A percentile compares a stretch with the other conserved stretches of the same genome.
phyloP scores from a whole-genome alignment of 345 rosid species.

The Eutrema yunnanense region DNA sequence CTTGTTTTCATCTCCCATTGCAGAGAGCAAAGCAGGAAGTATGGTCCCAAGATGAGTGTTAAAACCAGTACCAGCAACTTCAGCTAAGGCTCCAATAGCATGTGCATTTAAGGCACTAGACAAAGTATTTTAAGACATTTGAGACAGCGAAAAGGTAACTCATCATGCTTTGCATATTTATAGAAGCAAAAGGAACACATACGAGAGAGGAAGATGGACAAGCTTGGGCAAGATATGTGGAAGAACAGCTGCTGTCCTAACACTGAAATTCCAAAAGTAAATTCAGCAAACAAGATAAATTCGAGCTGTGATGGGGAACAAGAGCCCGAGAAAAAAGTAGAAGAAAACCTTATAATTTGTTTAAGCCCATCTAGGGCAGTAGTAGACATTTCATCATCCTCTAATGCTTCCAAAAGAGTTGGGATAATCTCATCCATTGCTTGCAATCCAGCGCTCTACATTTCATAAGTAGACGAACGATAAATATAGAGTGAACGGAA shows the following conservation, averaged over 20 bases:
- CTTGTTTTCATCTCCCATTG: conserved; percentile 69
- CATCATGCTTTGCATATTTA: background rate
- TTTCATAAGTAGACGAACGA: background rate
- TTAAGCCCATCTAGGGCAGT: conserved; percentile 96
- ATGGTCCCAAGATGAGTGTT: conserved; percentile 79
- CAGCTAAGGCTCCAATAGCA: conserved; percentile 96
- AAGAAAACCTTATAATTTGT: conserved; percentile 74
- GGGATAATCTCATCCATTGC: conserved; percentile 99
- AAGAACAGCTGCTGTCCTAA: conserved; percentile 92
- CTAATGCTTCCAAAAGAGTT: conserved; percentile 85
- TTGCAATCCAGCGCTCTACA: conserved; percentile 97
- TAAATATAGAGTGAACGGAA: background rate
- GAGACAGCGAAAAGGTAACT: background rate
- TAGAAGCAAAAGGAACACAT: conserved; percentile 36
- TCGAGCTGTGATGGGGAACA: background rate
- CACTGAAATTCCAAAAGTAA: conserved; percentile 48
- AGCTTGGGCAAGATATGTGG: conserved; percentile 98
- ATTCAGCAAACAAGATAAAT: conserved; percentile 15
- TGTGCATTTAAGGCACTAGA: conserved; percentile 94
- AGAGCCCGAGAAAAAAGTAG: background rate
- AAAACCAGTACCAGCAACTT: conserved; percentile 94
- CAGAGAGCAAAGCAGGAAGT: conserved; percentile 89
- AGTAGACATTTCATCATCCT: conserved; percentile 83
- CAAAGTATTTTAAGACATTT: conserved; percentile 9
- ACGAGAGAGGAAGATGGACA: conserved; percentile 89